These are phyloP conservation scores for Teratosphaeria viscida DNA, from an alignment of 2,329 filamentous ascomycete genomes.

Conservation along the genomic window DNA sequence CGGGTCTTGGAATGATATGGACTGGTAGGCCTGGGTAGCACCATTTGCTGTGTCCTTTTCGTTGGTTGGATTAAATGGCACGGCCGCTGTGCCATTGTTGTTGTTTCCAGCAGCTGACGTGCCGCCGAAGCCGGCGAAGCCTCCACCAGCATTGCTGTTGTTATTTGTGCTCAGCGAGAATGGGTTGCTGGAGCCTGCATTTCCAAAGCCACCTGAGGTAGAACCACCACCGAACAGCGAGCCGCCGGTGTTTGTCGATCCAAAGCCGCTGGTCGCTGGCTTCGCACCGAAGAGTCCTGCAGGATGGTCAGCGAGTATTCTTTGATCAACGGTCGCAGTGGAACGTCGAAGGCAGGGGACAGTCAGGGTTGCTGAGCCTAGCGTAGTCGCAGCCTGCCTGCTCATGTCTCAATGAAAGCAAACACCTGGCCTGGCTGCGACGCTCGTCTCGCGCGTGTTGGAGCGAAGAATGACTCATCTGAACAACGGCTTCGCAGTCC, in stretches of 20 bases:
- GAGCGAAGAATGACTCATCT: background rate
- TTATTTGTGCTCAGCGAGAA: conserved; percentile 26
- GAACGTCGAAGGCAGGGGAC: background rate
- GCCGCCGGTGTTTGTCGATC: conserved; percentile 21
- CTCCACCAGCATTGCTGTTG: conserved; percentile 19
- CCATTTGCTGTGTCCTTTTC: conserved; percentile 62
- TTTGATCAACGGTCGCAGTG: background rate
- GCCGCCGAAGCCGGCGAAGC: conserved; percentile 22
- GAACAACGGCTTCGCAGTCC: background rate
- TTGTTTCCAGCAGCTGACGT: conserved; percentile 40
- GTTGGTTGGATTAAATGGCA: conserved; percentile 55
- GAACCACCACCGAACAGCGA: conserved; percentile 20
- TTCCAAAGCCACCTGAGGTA: conserved; percentile 40
- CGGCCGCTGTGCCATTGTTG: conserved; percentile 54
- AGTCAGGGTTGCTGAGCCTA: background rate
- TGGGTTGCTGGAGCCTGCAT: conserved; percentile 25
- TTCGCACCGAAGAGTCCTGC: conserved; percentile 12
- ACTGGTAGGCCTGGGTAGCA: conserved; percentile 62
- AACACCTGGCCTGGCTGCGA: background rate
- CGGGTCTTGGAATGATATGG: conserved; percentile 64
- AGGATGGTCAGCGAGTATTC: background rate
- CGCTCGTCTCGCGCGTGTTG: background rate
- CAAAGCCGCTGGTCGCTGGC: conserved; percentile 25
- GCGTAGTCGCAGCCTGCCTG: background rate
- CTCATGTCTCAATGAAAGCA: background rate